Percentiles rank a stretch among this genome's conserved stretches.
Conservation (phyloP, 2,329 filamentous ascomycete species). For the Talaromyces rugulosus region DNA sequence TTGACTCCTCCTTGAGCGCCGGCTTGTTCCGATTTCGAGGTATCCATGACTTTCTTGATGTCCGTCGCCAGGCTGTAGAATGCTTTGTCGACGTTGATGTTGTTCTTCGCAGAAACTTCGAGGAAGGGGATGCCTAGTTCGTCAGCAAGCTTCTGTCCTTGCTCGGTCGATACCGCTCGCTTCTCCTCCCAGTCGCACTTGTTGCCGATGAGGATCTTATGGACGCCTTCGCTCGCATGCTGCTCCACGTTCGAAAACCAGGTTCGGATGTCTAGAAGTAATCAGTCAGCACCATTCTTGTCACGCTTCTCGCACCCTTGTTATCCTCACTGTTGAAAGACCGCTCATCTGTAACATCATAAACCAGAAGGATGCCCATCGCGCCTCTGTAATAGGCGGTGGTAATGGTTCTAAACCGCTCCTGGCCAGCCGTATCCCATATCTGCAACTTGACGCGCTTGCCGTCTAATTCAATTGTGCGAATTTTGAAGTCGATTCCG, state of each 20-base stretch:
- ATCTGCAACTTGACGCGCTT: slow-evolving; percentile 99
- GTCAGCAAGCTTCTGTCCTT: slow-evolving; percentile 87
- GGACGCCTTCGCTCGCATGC: slow-evolving; percentile 96
- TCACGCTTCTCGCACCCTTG: neutral
- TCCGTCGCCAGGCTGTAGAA: slow-evolving; percentile 93
- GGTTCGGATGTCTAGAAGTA: slow-evolving; percentile 78
- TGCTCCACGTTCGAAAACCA: slow-evolving; percentile 99
- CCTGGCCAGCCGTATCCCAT: slow-evolving; percentile 98
- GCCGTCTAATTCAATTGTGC: slow-evolving; percentile 97
- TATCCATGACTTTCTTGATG: slow-evolving; percentile 99
- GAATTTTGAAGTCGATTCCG: slow-evolving; percentile 99
- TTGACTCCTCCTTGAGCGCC: slow-evolving; percentile 61
- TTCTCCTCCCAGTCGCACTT: slow-evolving; percentile 99
- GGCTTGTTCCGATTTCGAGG: slow-evolving; percentile 68
- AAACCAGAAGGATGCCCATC: slow-evolving; percentile 96
- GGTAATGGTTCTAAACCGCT: slow-evolving; percentile 97
- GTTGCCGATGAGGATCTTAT: slow-evolving; percentile 99
- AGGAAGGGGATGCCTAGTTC: slow-evolving; percentile 97
- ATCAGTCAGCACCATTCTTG: neutral
- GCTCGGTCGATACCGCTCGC: slow-evolving; percentile 86
- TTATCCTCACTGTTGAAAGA: slow-evolving; percentile 80
- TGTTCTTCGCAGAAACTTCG: slow-evolving; percentile 97
- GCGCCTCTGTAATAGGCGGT: slow-evolving; percentile 98
- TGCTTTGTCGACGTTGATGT: slow-evolving; percentile 99
- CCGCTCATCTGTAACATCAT: slow-evolving; percentile 95